Percentiles rank a stretch among this genome's conserved stretches.
phyloP scores from a whole-genome alignment of 805 yeast genomes.

The Saccharomycopsis microspora region DNA sequence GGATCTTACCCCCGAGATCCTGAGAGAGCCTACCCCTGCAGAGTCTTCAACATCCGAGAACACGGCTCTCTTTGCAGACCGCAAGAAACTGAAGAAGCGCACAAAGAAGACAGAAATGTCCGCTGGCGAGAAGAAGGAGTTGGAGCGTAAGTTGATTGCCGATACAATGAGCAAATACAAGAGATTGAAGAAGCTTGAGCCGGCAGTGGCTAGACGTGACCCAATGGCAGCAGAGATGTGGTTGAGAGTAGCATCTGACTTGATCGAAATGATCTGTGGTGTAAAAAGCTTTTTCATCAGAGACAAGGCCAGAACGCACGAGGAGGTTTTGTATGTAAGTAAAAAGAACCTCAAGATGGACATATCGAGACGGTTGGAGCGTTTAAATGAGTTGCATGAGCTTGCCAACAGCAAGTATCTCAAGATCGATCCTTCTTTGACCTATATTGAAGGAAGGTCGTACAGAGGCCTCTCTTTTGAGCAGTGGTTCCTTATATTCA shows the following conservation, averaged over 20 bases:
- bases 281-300: constrained; percentile 77
- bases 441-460: constrained; percentile 34
- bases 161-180: constrained; percentile 45
- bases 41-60: constrained; percentile 1
- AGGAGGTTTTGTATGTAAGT: constrained; percentile 21
- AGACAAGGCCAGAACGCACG: constrained; percentile 1
- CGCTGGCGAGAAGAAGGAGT: constrained; percentile 37
- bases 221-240: constrained; percentile 61
- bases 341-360: constrained; percentile 50
- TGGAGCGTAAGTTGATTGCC: constrained; percentile 48
- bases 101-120: constrained; percentile 17
- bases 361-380: constrained; percentile 60
- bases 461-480: constrained; percentile 71
- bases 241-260: constrained; percentile 73
- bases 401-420: constrained; percentile 26
- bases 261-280: constrained; percentile 72
- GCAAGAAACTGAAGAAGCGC: background rate
- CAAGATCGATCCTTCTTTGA: constrained; percentile 17
- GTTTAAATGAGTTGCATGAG: constrained; percentile 55
- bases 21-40: constrained; percentile 1
- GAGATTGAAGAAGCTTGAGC: constrained; percentile 40
- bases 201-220: constrained; percentile 34
- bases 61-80: constrained; percentile 4
- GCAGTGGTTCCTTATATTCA: constrained; percentile 76
- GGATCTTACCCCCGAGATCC: background rate